Base-by-base conservation (phyloP, 257 asterid genomes). In the Nicotiana tabacum region DNA sequence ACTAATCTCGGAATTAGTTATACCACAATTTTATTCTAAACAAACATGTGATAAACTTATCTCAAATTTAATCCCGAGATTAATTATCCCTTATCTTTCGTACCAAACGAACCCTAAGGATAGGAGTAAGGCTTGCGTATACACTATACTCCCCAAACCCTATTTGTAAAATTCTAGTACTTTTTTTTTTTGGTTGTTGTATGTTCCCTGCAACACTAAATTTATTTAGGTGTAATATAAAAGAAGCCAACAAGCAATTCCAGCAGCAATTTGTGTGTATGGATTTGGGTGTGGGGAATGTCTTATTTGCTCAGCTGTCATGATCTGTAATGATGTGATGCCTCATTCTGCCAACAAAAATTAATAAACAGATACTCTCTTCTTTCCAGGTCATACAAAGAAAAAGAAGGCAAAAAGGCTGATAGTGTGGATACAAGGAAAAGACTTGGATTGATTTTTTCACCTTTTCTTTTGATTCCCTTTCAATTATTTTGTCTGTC, bases 241-340 rank as follows among this genome's bases (percentile, higher is more conserved):
- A 16, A 81, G 66, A 78, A 83, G 78, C 72, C 80, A 83, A 66
- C 77, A 82, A 80, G 74, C 43, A 70, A 70, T 18, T 74, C 39
- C 61, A 53, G 80, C 65, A 29, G 21, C 46, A 76, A 43, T 29
- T 4, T 61, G 78, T 78, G 27, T 69, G 65, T 79, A 56, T 77
- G 85, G 39, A 58, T 72, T 65, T 82, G 56, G 68, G 29, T 32
- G 58, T n/a, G 67, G 81, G 85, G 80, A 68, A 62, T 78, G 82
- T 67, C 82, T 84, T 87, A 85, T 86, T 89, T 86, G 80, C 83
- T 89, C 87, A 66, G 83, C 88, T 90, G 93, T 87, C 91, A 83
- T 84, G 84, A 83, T 87, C 88, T 86, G 68, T 66, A 81, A 27
- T 60, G 85, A 83, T 17, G 79, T 81, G 66, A 17, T 27, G 86